Conservation (phyloP, 2,329 filamentous ascomycete species). For the Akanthomyces dipterigenus region DNA sequence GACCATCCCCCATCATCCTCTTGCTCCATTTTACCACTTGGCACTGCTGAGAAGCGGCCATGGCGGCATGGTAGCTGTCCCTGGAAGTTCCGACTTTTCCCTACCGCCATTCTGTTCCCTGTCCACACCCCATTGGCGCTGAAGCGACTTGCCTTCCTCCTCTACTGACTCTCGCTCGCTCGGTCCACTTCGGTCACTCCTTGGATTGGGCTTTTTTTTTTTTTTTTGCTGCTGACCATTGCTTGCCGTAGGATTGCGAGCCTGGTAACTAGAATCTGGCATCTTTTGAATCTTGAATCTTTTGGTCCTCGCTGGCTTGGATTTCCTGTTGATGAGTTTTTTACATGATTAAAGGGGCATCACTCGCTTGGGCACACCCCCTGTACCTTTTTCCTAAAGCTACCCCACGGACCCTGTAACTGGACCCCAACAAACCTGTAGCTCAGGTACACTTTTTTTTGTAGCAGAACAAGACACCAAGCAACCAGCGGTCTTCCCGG, state of each 20-base stretch:
- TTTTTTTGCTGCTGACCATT: conserved; percentile 5
- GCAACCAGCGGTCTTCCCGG: no score
- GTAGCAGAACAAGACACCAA: no score
- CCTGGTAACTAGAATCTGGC: neutral
- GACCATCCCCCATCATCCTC: no score
- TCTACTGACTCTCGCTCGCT: conserved; percentile 3
- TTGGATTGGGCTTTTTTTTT: neutral
- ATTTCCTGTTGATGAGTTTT: neutral
- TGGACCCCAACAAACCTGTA: conserved; percentile 12
- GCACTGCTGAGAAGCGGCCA: neutral
- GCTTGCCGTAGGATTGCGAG: neutral
- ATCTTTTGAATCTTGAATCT: neutral
- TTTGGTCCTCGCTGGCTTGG: neutral
- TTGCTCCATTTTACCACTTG: no score
- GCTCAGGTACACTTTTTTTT: conserved; percentile 10
- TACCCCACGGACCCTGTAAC: conserved; percentile 12
- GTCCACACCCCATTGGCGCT: neutral
- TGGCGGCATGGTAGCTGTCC: no score
- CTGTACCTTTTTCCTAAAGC: conserved; percentile 4
- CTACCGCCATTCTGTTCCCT: neutral
- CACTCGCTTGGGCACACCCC: neutral
- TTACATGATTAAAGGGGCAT: no score
- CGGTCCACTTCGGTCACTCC: conserved; percentile 10
- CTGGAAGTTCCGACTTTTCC: conserved; percentile 3
- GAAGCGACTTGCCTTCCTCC: neutral